Conservation (phyloP, 1,284 basidiomycete genomes). For the Malassezia restricta region DNA sequence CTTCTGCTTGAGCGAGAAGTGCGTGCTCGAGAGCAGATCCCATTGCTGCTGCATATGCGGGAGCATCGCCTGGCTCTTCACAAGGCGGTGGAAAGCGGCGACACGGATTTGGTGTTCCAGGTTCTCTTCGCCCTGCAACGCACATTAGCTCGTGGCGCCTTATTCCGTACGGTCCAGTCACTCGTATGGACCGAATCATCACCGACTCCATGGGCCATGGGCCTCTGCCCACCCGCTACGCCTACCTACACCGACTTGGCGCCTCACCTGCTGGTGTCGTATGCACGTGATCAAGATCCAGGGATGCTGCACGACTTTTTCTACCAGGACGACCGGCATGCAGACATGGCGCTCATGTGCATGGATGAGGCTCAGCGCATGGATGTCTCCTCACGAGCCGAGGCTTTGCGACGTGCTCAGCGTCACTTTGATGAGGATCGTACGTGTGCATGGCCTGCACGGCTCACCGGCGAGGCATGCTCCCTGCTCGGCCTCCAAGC, state of each 20-base stretch:
- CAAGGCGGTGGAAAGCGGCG: constrained; percentile 86
- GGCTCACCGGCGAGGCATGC: constrained; percentile 81
- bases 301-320: constrained; percentile 91
- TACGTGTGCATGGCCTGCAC: constrained; percentile 4
- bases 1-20: constrained; percentile 85
- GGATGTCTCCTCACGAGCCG: constrained; percentile 15
- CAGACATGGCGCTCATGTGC: constrained; percentile 74
- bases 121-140: constrained; percentile 51
- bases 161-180: constrained; percentile 78
- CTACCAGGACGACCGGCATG: constrained; percentile 89
- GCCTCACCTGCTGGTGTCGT: constrained; percentile 33
- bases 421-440: constrained; percentile 71
- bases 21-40: constrained; percentile 81
- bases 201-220: constrained; percentile 4
- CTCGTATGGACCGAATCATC: constrained; percentile 5
- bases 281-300: constrained; percentile 52
- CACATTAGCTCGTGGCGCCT: constrained; percentile 71
- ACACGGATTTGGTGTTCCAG: constrained; percentile 62
- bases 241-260: constrained; percentile 26
- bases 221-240: constrained; percentile 15
- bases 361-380: constrained; percentile 55
- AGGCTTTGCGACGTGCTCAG: constrained; percentile 64
- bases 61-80: constrained; percentile 75
- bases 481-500: constrained; percentile 68
- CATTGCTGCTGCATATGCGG: constrained; percentile 81